Evolutionary conservation across 306 rosid genomes (phyloP), one percentile per base, ranked within the genome.

Genomic region (Malus orientalis): DNA sequence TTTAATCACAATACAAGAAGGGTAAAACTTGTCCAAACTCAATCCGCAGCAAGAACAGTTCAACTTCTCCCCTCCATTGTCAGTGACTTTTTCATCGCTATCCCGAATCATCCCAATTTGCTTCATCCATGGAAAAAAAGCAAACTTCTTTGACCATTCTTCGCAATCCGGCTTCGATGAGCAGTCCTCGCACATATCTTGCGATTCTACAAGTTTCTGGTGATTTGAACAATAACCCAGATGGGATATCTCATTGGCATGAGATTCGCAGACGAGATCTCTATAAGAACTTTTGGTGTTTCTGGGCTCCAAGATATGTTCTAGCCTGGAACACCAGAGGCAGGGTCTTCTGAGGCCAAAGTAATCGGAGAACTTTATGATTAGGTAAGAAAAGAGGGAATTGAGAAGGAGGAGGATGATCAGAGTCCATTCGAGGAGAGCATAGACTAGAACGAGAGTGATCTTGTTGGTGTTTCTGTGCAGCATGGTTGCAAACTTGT

Each of bases 341-440:
- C 99, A 96, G 4, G 99, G 99, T 25, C 81, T 88, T 76, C 89
- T 87, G 20, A 96, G 97, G 80, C 98, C 98, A 75, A 96, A 96
- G 80, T 68, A 89, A 75, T 92, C 93, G 10, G 98, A 88, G 66
- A 91, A 92, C 72, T 92, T 96, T 14, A 86, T 60, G 86, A 92
- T 91, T 13, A 91, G 78, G 77, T 84, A 96, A 22, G 99, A 96
- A 23, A 96, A 92, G 2, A 96, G 90, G 22, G 96, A 93, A 61
- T 92, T 93, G 25, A 92, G 85, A 44, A 96, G 94, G 15, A 96
- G 97, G 40, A 91, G 87, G 54, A 85, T 4, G 74, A 96, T 96
- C 62, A 96, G 83, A 85, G 81, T 81, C 99, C 99, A 96, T 79
- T 96, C 99, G 3, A 96, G 92, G 75, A 91, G 16, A 9, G 97